Evolutionary conservation across 2,329 filamentous ascomycete species (phyloP), one percentile per base, ranked within the genome.

Genomic region (Gremmenia infestans): DNA sequence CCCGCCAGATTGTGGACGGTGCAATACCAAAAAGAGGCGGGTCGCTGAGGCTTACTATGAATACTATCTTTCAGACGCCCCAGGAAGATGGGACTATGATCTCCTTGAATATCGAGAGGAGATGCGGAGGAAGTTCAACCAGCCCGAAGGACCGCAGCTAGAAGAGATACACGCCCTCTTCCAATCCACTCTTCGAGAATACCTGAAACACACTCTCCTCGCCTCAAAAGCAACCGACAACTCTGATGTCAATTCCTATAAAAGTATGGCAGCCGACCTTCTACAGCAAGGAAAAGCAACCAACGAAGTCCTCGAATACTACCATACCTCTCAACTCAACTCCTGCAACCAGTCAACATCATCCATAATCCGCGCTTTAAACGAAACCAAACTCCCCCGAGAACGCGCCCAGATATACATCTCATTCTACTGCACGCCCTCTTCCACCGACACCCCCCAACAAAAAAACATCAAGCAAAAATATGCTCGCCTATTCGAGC

Each of bases 391-490:
- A 6, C 64, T 54, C 3, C 25, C 54, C 8, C 59, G 64, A 52
- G 61, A 68, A 25, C 55, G 67, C 42, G 61, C 62, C 6, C 58
- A 57, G 19, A 40, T 64, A 17, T 68, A 65, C 50, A 54, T 62
- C 17, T 48, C 57, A 14, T 68, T 65, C 55, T 69, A 69, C 50
- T 70, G 68, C 54, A 48, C 52, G 1, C 47, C 52, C 14, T 19
- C 37, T 4, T 45, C 56, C 15, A 48, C 35, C 15, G 67, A 70
- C 48, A 58, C 59, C 7, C 49, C 57, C 9, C 57, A 61, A 9
- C 54, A 61, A 12, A 61, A 62, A 45, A 63, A 66, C 23, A 65
- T 68, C 53, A 70, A 70, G 54, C 39, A 50, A 3, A 70, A 69
- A 54, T 68, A 67, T 47, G 58, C 58, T 3, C 62, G 64, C 4